Evolutionary conservation across 169 alveolate genomes (phyloP).

Genomic region (Condylostoma magnum): DNA sequence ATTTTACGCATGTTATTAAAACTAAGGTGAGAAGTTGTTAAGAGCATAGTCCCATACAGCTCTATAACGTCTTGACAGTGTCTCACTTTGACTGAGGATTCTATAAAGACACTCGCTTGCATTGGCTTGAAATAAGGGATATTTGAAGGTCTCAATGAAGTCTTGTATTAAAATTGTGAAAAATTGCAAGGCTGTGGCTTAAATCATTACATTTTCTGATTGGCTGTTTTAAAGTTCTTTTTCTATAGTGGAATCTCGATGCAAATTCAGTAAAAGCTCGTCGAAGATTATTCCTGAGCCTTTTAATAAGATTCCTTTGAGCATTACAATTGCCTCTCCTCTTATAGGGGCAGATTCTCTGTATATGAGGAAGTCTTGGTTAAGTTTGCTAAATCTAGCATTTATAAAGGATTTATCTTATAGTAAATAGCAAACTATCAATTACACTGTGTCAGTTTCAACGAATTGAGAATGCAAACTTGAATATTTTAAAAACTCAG

Average conservation of each 20-base stretch:
- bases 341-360: conserved; percentile 61
- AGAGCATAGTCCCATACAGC: too few species aligned
- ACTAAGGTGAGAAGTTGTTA: too few species aligned
- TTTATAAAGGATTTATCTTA: conserved; percentile 61
- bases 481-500: conserved; percentile 32
- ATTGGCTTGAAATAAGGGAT: conserved; percentile 44
- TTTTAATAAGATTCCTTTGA: conserved; percentile 49
- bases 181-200: conserved; percentile 42
- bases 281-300: conserved; percentile 41
- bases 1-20: too few species aligned
- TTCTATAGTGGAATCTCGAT: conserved; percentile 33
- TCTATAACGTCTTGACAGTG: too few species aligned
- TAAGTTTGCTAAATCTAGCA: conserved; percentile 62
- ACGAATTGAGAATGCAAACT: conserved; percentile 62
- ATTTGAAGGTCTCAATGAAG: conserved; percentile 35
- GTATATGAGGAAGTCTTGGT: conserved; percentile 68
- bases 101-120: neutral
- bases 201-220: conserved; percentile 1
- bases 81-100: too few species aligned
- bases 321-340: conserved; percentile 58
- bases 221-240: conserved; percentile 31
- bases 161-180: conserved; percentile 34
- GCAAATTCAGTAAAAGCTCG: conserved; percentile 45
- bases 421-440: conserved; percentile 53
- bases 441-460: conserved; percentile 56